Percentiles rank a stretch among this genome's conserved stretches.
phyloP scores from a whole-genome alignment of 371 early-diverging fungal genomes.

The Mortierella sp. region DNA sequence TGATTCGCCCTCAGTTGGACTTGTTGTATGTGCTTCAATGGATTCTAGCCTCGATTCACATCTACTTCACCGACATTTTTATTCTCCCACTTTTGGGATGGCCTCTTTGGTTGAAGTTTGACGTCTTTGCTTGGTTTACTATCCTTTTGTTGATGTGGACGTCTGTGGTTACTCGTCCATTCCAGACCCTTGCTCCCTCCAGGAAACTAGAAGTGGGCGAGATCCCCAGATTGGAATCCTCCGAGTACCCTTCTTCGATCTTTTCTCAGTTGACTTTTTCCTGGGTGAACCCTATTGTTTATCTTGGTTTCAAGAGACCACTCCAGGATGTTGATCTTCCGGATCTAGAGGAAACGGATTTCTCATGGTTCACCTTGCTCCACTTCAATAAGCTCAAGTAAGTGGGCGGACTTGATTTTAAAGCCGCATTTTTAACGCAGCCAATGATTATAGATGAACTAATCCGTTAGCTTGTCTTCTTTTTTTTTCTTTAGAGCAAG shows the following conservation, averaged over 20 bases:
- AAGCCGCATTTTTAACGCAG: background rate
- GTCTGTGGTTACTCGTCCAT: conserved; percentile 37
- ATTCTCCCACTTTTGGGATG: conserved; percentile 19
- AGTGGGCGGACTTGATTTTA: no score
- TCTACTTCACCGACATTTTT: conserved; percentile 23
- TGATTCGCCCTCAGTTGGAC: conserved; percentile 48
- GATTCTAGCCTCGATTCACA: conserved; percentile 16
- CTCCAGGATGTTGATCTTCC: conserved; percentile 66
- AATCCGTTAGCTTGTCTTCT: background rate
- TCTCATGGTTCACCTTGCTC: conserved; percentile 18
- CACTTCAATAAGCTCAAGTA: conserved; percentile 21
- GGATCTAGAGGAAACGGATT: conserved; percentile 52
- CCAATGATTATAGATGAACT: background rate
- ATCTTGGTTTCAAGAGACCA: conserved; percentile 62
- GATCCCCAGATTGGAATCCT: conserved; percentile 56
- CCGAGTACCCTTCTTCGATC: conserved; percentile 65
- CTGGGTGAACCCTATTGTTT: conserved; percentile 68
- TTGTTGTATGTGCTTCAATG: conserved; percentile 32
- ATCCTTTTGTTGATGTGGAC: conserved; percentile 28
- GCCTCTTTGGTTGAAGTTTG: conserved; percentile 38
- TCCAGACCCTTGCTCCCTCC: background rate
- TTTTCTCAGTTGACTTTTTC: conserved; percentile 63
- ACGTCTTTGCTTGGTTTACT: conserved; percentile 10
- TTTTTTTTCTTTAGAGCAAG: conserved; percentile 11
- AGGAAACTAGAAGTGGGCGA: conserved; percentile 23